Evolutionary conservation across 208 protist species (phyloP).

Genomic region (Leishmania amazonensis): DNA sequence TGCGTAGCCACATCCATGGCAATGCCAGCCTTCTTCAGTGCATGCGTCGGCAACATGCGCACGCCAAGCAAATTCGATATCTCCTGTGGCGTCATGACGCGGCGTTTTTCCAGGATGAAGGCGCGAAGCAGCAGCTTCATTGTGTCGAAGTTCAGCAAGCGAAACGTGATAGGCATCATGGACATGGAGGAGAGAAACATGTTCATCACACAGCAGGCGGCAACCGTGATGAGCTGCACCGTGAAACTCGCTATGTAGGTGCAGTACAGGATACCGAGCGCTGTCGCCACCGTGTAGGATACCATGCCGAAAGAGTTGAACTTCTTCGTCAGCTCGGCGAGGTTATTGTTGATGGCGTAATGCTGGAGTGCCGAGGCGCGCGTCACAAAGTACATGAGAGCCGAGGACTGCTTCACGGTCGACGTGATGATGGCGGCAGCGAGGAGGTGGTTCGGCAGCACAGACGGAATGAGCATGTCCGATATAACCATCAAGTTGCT

Average conservation of each 20-base stretch:
- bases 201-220: constrained; percentile 69
- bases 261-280: constrained; percentile 77
- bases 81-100: constrained; percentile 58
- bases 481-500: constrained; percentile 77
- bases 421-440: constrained; percentile 69
- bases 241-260: constrained; percentile 63
- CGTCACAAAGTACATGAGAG: constrained; percentile 86
- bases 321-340: constrained; percentile 88
- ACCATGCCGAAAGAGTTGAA: constrained; percentile 90
- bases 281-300: constrained; percentile 75
- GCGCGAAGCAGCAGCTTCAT: constrained; percentile 59
- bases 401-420: constrained; percentile 79
- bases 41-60: constrained; percentile 43
- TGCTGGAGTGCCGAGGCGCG: constrained; percentile 80
- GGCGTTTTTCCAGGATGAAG: constrained; percentile 40
- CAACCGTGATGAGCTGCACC: constrained; percentile 69
- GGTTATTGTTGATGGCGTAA: constrained; percentile 80
- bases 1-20: constrained; percentile 31
- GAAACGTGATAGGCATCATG: constrained; percentile 77
- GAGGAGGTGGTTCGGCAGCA: constrained; percentile 70
- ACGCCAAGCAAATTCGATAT: constrained; percentile 60
- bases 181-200: constrained; percentile 60
- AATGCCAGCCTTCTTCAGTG: constrained; percentile 23
- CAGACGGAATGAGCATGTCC: constrained; percentile 80
- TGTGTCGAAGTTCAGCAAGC: constrained; percentile 74